Conservation (phyloP, 202 grass and related monocot genomes). For the Elaeis oleifera region DNA sequence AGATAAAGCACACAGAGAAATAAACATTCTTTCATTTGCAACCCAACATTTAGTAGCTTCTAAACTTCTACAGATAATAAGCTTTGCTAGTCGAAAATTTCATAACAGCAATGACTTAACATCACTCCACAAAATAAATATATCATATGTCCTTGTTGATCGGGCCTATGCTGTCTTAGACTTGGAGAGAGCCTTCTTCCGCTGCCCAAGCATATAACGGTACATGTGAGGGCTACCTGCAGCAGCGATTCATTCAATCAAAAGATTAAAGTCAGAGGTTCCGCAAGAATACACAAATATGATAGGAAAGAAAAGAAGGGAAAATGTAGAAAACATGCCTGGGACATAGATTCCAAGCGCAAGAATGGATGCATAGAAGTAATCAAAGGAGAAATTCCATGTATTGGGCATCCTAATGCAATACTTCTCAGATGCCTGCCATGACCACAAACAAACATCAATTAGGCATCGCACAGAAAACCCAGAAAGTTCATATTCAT, state of each 20-base stretch:
- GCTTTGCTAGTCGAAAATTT: too few relatives aligned
- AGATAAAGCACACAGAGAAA: too few relatives aligned
- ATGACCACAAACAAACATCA: neutral
- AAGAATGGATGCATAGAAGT: conserved; percentile 36
- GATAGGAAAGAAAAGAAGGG: neutral
- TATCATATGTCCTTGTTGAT: too few relatives aligned
- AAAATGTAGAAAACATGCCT: conserved; percentile 29
- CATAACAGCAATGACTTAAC: too few relatives aligned
- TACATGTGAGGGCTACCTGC: conserved; percentile 84
- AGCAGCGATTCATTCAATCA: neutral
- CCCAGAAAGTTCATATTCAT: too few relatives aligned
- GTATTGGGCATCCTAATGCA: conserved; percentile 78
- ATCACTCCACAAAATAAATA: too few relatives aligned
- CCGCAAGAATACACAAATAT: neutral
- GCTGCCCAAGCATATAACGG: conserved; percentile 35
- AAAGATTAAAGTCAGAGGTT: neutral
- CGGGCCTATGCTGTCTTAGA: neutral
- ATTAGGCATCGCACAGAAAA: neutral
- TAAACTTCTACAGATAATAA: too few relatives aligned
- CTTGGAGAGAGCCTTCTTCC: conserved; percentile 55
- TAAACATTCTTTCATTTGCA: too few relatives aligned
- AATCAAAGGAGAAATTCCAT: conserved; percentile 83
- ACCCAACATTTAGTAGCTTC: too few relatives aligned
- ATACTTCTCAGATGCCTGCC: conserved; percentile 73
- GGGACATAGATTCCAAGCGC: conserved; percentile 50